Conservation (phyloP, 208 protist species). For the Trypanosoma theileri region DNA sequence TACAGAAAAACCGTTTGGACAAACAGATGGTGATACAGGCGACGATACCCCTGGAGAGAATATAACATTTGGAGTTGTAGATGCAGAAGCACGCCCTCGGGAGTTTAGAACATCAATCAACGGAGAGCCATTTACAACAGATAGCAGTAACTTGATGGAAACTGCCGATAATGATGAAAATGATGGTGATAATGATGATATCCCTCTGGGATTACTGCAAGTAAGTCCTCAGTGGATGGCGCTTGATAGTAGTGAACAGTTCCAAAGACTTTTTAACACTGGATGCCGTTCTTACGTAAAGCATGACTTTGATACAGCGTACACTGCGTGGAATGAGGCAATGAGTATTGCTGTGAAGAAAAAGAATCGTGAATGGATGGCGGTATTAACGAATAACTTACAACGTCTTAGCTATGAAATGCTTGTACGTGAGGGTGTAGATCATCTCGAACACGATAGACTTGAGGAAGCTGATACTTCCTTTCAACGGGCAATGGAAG, state of each 20-base stretch:
- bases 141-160: neutral
- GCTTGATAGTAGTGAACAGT: constrained; percentile 58
- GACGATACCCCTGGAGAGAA: too few relatives aligned
- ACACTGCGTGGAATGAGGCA: constrained; percentile 90
- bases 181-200: neutral
- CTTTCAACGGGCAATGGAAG: constrained; percentile 72
- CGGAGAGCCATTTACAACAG: neutral
- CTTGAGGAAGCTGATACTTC: constrained; percentile 72
- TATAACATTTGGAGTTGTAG: too few relatives aligned
- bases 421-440: constrained; percentile 72
- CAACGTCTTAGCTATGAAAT: constrained; percentile 91
- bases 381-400: constrained; percentile 85
- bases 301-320: constrained; percentile 79
- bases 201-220: constrained; percentile 13
- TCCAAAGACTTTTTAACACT: constrained; percentile 80
- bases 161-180: neutral
- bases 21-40: neutral
- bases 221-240: constrained; percentile 31
- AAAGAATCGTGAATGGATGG: constrained; percentile 91
- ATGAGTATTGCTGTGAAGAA: constrained; percentile 72
- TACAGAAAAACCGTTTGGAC: neutral
- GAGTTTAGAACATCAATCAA: too few relatives aligned
- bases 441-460: constrained; percentile 56
- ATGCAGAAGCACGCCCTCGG: too few relatives aligned
- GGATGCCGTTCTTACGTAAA: constrained; percentile 78